Percentiles rank a stretch among this genome's conserved stretches.
phyloP scores from a whole-genome alignment of 1,139 yeast species.

The Nadsonia starkeyi-henricii region DNA sequence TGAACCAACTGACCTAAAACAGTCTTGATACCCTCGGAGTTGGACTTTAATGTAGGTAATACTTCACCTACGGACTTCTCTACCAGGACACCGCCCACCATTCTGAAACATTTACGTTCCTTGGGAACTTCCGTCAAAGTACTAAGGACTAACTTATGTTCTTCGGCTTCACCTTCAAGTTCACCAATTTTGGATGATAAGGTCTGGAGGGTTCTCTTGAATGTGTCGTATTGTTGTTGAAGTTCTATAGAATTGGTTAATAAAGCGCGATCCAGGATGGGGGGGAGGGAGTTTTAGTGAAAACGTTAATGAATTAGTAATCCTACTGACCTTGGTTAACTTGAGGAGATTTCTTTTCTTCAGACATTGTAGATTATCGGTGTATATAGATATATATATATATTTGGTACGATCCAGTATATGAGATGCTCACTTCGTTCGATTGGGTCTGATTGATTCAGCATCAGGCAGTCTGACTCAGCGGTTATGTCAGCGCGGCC shows the following conservation, averaged over 20 bases:
- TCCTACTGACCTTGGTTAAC: slow-evolving; percentile 13
- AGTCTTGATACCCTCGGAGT: slow-evolving; percentile 30
- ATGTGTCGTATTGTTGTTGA: slow-evolving; percentile 29
- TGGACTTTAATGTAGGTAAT: slow-evolving; percentile 48
- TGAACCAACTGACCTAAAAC: slow-evolving; percentile 23
- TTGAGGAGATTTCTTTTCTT: slow-evolving; percentile 11
- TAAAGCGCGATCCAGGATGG: too few relatives aligned
- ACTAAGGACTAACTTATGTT: slow-evolving; percentile 21
- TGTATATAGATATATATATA: too few relatives aligned
- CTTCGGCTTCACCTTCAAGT: slow-evolving; percentile 29
- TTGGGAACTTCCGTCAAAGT: slow-evolving; percentile 28
- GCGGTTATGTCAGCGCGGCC: background rate
- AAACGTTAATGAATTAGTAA: too few relatives aligned
- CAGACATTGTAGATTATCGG: slow-evolving; percentile 8
- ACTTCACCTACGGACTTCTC: slow-evolving; percentile 74
- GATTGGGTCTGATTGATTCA: too few relatives aligned
- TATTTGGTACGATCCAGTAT: background rate
- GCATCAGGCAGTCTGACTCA: background rate
- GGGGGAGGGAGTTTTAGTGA: background rate
- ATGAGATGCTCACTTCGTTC: too few relatives aligned
- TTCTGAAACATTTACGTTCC: slow-evolving; percentile 72
- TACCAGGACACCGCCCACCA: slow-evolving; percentile 88
- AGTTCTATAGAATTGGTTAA: slow-evolving; percentile 16
- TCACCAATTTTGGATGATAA: slow-evolving; percentile 27
- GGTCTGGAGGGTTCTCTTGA: slow-evolving; percentile 24